Evolutionary conservation across 1,139 yeast genomes (phyloP).

Genomic region (Scheffersomyces cryptocercus): DNA sequence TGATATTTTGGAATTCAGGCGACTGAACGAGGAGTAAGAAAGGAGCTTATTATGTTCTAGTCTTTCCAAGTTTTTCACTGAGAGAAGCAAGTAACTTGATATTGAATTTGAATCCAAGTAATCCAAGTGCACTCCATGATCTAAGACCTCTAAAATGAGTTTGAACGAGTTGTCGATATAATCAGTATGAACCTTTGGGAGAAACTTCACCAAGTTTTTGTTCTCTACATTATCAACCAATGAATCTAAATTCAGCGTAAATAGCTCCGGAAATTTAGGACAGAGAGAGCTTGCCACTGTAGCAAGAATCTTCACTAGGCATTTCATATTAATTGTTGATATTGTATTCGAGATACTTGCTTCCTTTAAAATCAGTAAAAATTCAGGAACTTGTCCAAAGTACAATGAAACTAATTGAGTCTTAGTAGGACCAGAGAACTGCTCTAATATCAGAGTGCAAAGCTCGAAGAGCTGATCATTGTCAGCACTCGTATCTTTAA

Average conservation of each 20-base stretch:
- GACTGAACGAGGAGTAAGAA: constrained; percentile 22
- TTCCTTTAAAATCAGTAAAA: not conserved
- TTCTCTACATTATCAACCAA: not conserved
- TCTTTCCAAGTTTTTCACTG: constrained; percentile 6
- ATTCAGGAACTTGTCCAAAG: not conserved
- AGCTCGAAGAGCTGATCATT: too few relatives aligned
- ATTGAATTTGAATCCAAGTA: constrained; percentile 10
- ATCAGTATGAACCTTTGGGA: not conserved
- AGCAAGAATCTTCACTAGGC: not conserved
- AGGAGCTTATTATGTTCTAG: constrained; percentile 10
- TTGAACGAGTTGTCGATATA: constrained; percentile 1
- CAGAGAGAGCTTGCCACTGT: not conserved
- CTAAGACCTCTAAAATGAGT: constrained; percentile 26
- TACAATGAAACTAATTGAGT: not conserved
- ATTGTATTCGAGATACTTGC: not conserved
- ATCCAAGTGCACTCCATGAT: constrained; percentile 21
- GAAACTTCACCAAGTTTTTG: not conserved
- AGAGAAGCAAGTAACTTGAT: constrained; percentile 7
- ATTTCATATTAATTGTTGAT: not conserved
- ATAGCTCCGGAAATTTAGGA: not conserved
- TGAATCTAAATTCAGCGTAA: not conserved
- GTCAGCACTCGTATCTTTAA: too few relatives aligned
- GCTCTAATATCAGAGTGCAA: too few relatives aligned
- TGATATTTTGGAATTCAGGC: constrained; percentile 25
- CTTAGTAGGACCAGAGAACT: too few relatives aligned